Evolutionary conservation across 805 yeast genomes (phyloP).

Genomic region (Wickerhamiella nectarea): DNA sequence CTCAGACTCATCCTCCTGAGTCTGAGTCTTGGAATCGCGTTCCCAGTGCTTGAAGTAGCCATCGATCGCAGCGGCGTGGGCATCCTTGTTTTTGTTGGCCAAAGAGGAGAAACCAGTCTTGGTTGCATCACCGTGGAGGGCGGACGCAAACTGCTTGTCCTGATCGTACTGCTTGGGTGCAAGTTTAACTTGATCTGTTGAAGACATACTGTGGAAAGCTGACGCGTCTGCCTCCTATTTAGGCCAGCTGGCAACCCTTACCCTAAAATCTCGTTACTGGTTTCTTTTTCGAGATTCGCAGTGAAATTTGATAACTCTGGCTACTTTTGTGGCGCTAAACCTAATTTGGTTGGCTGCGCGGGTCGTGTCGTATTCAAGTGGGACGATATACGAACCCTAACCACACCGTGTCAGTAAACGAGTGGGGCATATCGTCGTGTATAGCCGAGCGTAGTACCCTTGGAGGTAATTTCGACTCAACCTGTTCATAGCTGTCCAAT

Average conservation of each 20-base stretch:
- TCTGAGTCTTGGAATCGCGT: constrained; percentile 51
- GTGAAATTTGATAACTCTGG: no score
- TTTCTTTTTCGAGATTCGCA: no score
- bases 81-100: constrained; percentile 60
- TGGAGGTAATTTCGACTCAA: no score
- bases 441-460: no score
- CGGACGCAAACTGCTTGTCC: constrained; percentile 64
- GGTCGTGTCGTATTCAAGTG: not conserved
- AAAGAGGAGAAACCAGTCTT: constrained; percentile 67
- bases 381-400: not conserved
- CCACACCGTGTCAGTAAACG: not conserved
- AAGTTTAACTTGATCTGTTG: constrained; percentile 22
- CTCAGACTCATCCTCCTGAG: constrained; percentile 37
- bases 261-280: no score
- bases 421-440: no score
- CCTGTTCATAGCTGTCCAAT: no score
- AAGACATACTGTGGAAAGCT: not conserved
- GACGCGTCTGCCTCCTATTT: not conserved
- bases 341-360: not conserved
- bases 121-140: constrained; percentile 69
- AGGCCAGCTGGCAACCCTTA: not conserved
- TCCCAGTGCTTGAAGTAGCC: constrained; percentile 98
- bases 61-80: constrained; percentile 67
- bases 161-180: constrained; percentile 43
- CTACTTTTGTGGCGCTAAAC: not conserved